These are phyloP conservation scores for Ustilago cynodontis DNA, from an alignment of 1,284 basidiomycete genomes.

Conservation along the genomic window DNA sequence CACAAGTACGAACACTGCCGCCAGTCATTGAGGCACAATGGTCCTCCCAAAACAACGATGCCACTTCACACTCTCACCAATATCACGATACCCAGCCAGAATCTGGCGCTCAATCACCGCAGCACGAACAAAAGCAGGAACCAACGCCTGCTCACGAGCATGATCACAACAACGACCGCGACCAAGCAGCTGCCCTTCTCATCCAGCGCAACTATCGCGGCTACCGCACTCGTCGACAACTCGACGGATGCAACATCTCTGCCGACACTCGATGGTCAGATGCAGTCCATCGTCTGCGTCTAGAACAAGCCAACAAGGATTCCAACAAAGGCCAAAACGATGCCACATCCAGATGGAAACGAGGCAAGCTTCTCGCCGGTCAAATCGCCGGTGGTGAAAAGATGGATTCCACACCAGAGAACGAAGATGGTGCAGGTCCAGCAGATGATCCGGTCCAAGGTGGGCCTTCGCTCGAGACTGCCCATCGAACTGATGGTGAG, in stretches of 20 bases:
- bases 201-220: slow-evolving; percentile 64
- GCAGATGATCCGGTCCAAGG: slow-evolving; percentile 43
- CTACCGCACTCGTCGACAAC: slow-evolving; percentile 51
- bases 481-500: slow-evolving; percentile 14
- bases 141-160: slow-evolving; percentile 17
- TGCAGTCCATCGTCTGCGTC: slow-evolving; percentile 48
- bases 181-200: slow-evolving; percentile 47
- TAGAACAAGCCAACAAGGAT: slow-evolving; percentile 52
- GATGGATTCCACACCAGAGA: slow-evolving; percentile 25
- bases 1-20: slow-evolving; percentile 40
- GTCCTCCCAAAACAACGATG: slow-evolving; percentile 6
- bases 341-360: slow-evolving; percentile 52
- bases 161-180: slow-evolving; percentile 41
- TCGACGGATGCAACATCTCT: slow-evolving; percentile 56
- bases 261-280: slow-evolving; percentile 59
- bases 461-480: slow-evolving; percentile 41
- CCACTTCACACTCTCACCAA: slow-evolving; percentile 1
- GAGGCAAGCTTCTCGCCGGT: slow-evolving; percentile 56
- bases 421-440: slow-evolving; percentile 17
- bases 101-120: too few relatives aligned
- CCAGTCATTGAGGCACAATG: slow-evolving; percentile 35
- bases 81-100: background rate
- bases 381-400: slow-evolving; percentile 53
- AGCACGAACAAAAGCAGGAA: background rate
- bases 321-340: slow-evolving; percentile 51